Evolutionary conservation across 164 flowering plant genomes (phyloP), one percentile per base, ranked within the genome.

Genomic region (Stephania yunnanensis): DNA sequence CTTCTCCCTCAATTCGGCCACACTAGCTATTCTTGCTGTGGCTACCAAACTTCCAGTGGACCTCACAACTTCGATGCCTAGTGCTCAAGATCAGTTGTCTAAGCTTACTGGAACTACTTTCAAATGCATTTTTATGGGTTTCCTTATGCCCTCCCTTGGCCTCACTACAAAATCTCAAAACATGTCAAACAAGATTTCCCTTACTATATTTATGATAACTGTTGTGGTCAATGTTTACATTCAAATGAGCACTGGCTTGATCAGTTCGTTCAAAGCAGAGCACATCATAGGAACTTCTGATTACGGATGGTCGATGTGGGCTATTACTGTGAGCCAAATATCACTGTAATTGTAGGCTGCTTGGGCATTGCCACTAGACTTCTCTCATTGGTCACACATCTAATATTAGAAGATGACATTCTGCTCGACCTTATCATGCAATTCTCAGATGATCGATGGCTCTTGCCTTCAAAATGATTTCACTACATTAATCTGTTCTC

Each of bases 41-140:
- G 46, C 71, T 29, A 67, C 76, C 19, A 74, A 74, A 30, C 42
- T 74, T n/a, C 71, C 76, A 0, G 71, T 74, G 19, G 76, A 74
- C 50, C 76, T 74, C 36, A 74, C 76, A n/a, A 74, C 76, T 1
- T 11, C 46, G 3, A 74, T 74, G 76, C 76, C 76, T 29, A 66
- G 46, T 6, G 44, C 46, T 67, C 71, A 66, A 30, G 71, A 74
- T 52, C 71, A 74, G n/a, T 12, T 74, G 11, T 67, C 76, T 15
- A 74, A 74, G 71, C 71, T 74, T 15, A 74, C 61, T 50, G 20
- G 65, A 17, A 74, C 64, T 19, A 31, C 64, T 13, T 50, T 48
- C 2, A 7, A 48, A 15, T 74, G 71, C 48, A 67, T 48, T 50
- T 74, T 25, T 29, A 66, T 74, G 75, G 69, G 75, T 63, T 73